Base-by-base conservation (phyloP, 495 filamentous ascomycete species). In the Aspergillus ellipticus region DNA sequence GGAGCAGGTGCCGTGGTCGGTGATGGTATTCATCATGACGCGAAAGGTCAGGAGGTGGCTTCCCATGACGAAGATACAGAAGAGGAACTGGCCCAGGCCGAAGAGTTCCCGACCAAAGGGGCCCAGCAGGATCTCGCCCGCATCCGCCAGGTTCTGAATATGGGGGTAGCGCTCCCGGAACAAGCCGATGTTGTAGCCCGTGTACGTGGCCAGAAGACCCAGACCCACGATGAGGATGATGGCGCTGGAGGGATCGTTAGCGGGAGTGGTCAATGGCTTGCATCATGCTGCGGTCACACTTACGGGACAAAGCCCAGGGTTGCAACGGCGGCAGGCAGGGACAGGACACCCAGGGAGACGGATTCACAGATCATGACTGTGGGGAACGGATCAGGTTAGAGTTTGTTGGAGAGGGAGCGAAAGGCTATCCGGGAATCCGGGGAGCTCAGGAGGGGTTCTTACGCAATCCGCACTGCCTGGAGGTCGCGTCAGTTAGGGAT, bases 191-290 rank as follows among this genome's bases (percentile, higher is more conserved):
- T 89, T 80, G 57, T 85, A 89, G 59, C 86, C 86, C 28, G 86
- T 89, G 69, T 92, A 93, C 39, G 85, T 85, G 45, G 89, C 84
- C 8, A 89, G 57, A 9, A 88, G 57, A 33, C 89, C 89, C n/a
- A 89, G 66, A 17, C 71, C 66, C 26, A 88, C 66, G 82, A 92
- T 59, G 74, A 88, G 78, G 19, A 88, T 63, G 16, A 89, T 56
- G 31, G 86, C 64, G 29, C 62, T 65, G 17, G n/a, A 35, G 10
- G 28, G 22, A 24, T 13, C 26, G 28, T 41, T 16, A 50, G 24
- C 26, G 13, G 1, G 15, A 20, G 0, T 10, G 10, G 9, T 2
- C 43, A 2, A 6, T 47, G 33, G 20, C 17, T 1, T 35, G 24
- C 24, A 53, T 28, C 55, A 21, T 9, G 15, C 6, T 22, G 17